These are phyloP conservation scores for Chlamydomonas sp. DNA, from an alignment of 139 green algal species.

Conservation along the genomic window DNA sequence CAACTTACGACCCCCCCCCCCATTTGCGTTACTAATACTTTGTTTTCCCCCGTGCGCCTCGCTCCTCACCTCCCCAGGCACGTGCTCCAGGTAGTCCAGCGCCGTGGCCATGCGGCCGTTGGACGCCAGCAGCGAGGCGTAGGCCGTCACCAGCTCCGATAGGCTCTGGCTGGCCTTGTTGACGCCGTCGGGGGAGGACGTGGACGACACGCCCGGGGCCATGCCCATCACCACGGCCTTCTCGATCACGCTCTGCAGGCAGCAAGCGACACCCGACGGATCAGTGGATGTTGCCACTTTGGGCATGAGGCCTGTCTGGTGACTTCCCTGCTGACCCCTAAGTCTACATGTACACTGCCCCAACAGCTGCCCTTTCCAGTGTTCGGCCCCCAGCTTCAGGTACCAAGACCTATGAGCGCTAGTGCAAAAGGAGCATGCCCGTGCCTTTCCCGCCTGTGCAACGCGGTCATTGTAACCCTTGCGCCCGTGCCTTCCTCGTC, in stretches of 20 bases:
- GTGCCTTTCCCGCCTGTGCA: no score
- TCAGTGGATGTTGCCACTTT: not conserved
- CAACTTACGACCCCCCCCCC: not conserved
- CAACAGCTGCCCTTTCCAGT: no score
- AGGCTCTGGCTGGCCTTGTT: conserved; percentile 66
- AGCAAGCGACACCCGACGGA: not conserved
- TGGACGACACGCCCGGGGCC: conserved; percentile 57
- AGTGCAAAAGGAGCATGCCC: no score
- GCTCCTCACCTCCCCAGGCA: conserved; percentile 39
- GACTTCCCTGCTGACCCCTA: no score
- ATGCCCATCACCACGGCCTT: conserved; percentile 93
- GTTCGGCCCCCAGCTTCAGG: no score
- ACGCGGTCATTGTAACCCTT: no score
- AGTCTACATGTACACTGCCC: no score
- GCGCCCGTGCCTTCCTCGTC: no score
- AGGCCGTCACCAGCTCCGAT: conserved; percentile 82
- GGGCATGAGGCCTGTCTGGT: not conserved
- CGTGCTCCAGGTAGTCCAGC: conserved; percentile 70
- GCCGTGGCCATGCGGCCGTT: conserved; percentile 83
- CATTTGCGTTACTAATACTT: not conserved
- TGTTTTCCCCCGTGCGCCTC: not conserved
- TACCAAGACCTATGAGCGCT: no score
- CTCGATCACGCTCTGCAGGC: conserved; percentile 89
- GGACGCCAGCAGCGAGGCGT: conserved; percentile 83
- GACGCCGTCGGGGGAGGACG: conserved; percentile 50